Conservation (phyloP, 2,329 filamentous ascomycete species). For the Tolypocladium capitatum region DNA sequence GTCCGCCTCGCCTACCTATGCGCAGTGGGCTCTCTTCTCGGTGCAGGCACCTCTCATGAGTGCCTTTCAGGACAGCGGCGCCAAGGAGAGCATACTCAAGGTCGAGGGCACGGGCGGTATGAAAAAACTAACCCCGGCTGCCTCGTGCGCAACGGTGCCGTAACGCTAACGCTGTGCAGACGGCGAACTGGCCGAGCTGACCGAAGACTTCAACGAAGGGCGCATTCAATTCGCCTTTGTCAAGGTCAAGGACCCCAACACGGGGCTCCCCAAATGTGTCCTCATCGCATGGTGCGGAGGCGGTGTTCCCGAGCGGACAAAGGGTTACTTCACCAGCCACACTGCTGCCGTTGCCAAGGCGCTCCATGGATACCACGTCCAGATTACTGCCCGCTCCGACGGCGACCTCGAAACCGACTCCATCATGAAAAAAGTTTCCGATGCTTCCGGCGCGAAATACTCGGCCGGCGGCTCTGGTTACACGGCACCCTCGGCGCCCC, state of each 20-base stretch:
- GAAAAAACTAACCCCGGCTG: slow-evolving; percentile 3
- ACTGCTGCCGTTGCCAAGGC: slow-evolving; percentile 79
- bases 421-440: slow-evolving; percentile 86
- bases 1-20: slow-evolving; percentile 64
- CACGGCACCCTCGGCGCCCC: slow-evolving; percentile 40
- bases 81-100: slow-evolving; percentile 90
- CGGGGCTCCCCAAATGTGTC: slow-evolving; percentile 75
- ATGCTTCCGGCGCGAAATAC: slow-evolving; percentile 93
- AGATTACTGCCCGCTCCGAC: slow-evolving; percentile 89
- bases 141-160: slow-evolving; percentile 5
- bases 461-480: slow-evolving; percentile 51
- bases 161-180: slow-evolving; percentile 38
- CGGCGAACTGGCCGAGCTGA: slow-evolving; percentile 76
- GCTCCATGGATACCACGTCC: slow-evolving; percentile 92
- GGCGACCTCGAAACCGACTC: slow-evolving; percentile 74
- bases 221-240: slow-evolving; percentile 94
- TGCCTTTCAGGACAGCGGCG: slow-evolving; percentile 75
- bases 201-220: slow-evolving; percentile 95
- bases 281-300: slow-evolving; percentile 95
- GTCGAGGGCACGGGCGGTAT: slow-evolving; percentile 82
- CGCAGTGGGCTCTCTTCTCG: slow-evolving; percentile 86
- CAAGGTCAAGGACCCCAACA: slow-evolving; percentile 93
- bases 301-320: slow-evolving; percentile 94
- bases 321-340: slow-evolving; percentile 97
- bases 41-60: slow-evolving; percentile 86